Conservation (phyloP, 164 flowering plant species). For the Vitis cinerea region DNA sequence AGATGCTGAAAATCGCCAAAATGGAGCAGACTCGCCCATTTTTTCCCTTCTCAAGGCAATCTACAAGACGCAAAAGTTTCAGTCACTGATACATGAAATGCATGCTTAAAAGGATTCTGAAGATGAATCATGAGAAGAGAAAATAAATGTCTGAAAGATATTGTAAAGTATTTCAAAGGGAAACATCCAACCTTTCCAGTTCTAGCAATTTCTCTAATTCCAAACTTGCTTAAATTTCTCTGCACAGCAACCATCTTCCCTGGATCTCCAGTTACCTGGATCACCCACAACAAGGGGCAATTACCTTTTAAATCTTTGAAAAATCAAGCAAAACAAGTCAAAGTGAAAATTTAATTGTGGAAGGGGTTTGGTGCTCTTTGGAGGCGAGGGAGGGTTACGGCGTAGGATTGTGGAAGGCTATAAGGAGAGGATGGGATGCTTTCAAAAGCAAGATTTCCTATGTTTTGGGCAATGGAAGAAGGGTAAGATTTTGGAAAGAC, state of each 20-base stretch:
- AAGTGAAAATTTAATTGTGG: too few relatives aligned
- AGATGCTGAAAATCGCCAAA: constrained; percentile 97
- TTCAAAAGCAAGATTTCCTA: too few relatives aligned
- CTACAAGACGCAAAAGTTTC: constrained; percentile 35
- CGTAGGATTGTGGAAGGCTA: too few relatives aligned
- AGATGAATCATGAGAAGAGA: not conserved
- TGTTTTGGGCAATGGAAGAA: too few relatives aligned
- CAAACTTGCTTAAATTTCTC: too few relatives aligned
- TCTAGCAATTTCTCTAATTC: constrained; percentile 55
- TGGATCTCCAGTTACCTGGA: constrained; percentile 98
- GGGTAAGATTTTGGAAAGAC: too few relatives aligned
- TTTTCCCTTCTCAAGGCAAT: constrained; percentile 90
- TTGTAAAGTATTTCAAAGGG: not conserved
- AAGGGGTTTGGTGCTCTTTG: too few relatives aligned
- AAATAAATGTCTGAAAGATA: not conserved
- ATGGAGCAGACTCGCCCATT: constrained; percentile 89
- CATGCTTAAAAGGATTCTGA: not conserved
- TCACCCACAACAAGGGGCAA: not conserved
- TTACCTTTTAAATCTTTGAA: too few relatives aligned
- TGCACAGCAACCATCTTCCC: constrained; percentile 48
- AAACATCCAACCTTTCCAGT: constrained; percentile 80
- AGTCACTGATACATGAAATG: not conserved
- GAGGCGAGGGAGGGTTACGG: too few relatives aligned
- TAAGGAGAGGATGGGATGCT: too few relatives aligned
- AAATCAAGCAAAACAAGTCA: too few relatives aligned